Base-by-base conservation (phyloP, 768 basidiomycete species). In the Psilocybe sp. region DNA sequence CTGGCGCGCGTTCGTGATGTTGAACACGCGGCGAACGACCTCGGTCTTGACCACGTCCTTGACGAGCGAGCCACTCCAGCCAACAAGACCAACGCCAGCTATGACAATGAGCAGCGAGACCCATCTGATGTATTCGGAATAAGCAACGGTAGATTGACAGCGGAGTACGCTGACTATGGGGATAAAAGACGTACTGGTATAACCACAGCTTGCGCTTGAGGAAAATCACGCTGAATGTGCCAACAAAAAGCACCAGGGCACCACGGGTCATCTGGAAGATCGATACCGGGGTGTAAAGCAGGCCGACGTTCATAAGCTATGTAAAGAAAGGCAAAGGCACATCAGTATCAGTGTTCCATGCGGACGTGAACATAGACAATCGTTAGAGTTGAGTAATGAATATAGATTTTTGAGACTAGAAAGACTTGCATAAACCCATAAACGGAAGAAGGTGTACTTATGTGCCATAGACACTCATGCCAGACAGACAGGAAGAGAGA, bases 241-340 rank as follows among this genome's bases (percentile, higher is more conserved):
- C 96, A 52, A 98, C 96, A 69, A 94, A 98, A 47, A 96, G 79
- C 42, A 97, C 92, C 50, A 97, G 83, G 38, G 92, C 88, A 44
- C 95, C 94, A 51, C 89, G 84, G 53, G 86, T 92, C 94, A 97
- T 96, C 69, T 97, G 96, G 74, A 92, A 98, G 59, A 98, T 92
- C 38, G 91, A 94, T 47, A 99, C 97, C 23, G 96, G 96, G 1
- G 94, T 95, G 68, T 95, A 92, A 34, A 99, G 79, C 41, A 99
- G 79, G 47, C 97, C 97, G 57, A 96, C 77, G 64, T 97, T 97
- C 97, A 98, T 98, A 57, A 97, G 63, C 79, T 81, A 50, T 38
- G 41, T 34, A 44, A 49, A 53, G 14, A 37, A 45, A 16, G 18
- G 50, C 32, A 42, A 51, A 35, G 18, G 77, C 64, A 50, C 49